Base-by-base conservation (phyloP, 2,329 filamentous ascomycete species). In the Alternaria incomplexa region DNA sequence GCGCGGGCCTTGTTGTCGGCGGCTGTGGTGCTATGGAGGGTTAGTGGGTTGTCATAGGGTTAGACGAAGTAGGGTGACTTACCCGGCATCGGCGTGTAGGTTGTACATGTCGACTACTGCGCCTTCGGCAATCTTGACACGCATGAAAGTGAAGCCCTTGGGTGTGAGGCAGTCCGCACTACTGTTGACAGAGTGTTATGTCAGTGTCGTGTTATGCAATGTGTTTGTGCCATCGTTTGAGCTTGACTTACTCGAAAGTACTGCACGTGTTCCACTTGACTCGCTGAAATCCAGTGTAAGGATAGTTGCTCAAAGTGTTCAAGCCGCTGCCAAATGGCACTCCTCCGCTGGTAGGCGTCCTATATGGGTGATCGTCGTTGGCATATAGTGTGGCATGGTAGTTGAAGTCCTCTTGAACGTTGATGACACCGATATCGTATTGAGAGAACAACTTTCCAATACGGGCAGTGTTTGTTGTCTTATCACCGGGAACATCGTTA, bases 351-450 rank as follows among this genome's bases (percentile, higher is more conserved):
- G 89, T 91, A 0, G 87, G 76, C 1, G 89, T 91, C 57, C 89
- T 84, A 76, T 86, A 85, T 4, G 86, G 81, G 70, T 90, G 88
- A 46, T 82, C 83, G 74, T 89, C 87, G 13, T 85, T 86, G 10
- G 81, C 81, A 77, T 91, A 91, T 66, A 91, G 84, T 60, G 84
- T 83, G 11, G 71, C 71, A 52, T 91, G 88, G 77, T 87, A 91
- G 79, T 90, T 90, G 82, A 91, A 91, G 74, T 91, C 88, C 81
- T 91, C 89, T 74, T 91, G 89, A 13, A 89, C 80, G 66, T 91
- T 84, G 73, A 91, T 87, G 26, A 91, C 79, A 67, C 89, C 87
- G 77, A 87, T 89, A 59, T 79, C 83, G 61, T 88, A 85, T 71
- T 86, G 66, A 6, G 85, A 80, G 68, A 91, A 87, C 56, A 85